A percentile compares a stretch with the other conserved stretches of the same genome.
Conservation (phyloP, 2,329 filamentous ascomycete species). For the Pseudocercospora pini-densiflorae region DNA sequence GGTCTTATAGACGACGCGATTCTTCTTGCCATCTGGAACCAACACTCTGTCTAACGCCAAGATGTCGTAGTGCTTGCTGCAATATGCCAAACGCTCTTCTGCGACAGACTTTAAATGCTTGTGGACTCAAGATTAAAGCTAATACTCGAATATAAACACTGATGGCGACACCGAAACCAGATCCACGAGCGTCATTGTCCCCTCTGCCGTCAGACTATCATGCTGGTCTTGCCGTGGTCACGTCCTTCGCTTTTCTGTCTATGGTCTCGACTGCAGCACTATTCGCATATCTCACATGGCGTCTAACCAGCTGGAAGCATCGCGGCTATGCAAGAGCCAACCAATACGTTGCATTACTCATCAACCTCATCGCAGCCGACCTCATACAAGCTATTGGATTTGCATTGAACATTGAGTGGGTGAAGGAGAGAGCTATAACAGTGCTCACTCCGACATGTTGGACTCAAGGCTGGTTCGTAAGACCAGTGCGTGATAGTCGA, state of each 20-base stretch:
- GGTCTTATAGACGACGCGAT: neutral
- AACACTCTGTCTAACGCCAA: neutral
- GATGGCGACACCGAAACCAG: neutral
- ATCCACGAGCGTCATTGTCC: conserved; percentile 9
- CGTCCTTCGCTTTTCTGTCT: conserved; percentile 32
- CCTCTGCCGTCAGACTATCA: conserved; percentile 29
- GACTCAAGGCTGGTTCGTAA: conserved; percentile 62
- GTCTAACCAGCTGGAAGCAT: conserved; percentile 32
- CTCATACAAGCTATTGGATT: conserved; percentile 69
- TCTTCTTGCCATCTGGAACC: neutral
- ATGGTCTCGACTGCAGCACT: conserved; percentile 31
- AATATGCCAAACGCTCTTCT: neutral
- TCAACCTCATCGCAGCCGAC: conserved; percentile 70
- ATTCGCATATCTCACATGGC: conserved; percentile 33
- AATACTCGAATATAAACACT: neutral
- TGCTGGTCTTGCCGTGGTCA: conserved; percentile 31
- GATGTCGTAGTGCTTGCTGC: neutral
- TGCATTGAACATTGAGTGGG: conserved; percentile 63
- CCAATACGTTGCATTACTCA: conserved; percentile 70
- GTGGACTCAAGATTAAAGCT: neutral
- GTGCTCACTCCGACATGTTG: conserved; percentile 61
- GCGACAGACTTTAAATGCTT: neutral
- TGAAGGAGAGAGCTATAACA: conserved; percentile 58
- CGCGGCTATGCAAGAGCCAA: conserved; percentile 46
- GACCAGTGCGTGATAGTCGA: neutral